Base-by-base conservation (phyloP, 176 grass and related monocot species). In the Miscanthus lutarioriparius region DNA sequence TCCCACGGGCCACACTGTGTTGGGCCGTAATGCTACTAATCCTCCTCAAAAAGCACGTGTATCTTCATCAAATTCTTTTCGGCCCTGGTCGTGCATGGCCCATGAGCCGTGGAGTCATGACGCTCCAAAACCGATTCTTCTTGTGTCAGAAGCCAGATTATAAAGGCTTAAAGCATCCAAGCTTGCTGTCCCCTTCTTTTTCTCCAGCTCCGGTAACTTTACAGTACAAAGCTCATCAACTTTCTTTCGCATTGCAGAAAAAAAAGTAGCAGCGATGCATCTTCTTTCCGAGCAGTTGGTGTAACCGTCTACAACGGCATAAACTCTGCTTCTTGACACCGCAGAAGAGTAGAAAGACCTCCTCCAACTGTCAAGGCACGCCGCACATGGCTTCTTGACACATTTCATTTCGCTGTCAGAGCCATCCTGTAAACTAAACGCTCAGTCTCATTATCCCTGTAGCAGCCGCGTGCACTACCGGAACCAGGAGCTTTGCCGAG, bases 111-210 rank as follows among this genome's bases (percentile, higher is more conserved):
- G 43, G 62, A 81, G 47, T 30, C 27, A 9, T 20, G 74, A 62
- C 19, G n/a, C 61, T 64, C 27, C 68, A 43, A 82, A 61, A 15
- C 23, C n/a, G 82, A 88, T 91, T 71, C 85, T 78, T 78, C 82
- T 85, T 88, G 65, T 88, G 82, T 77, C 89, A 88, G 72, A 85
- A 81, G 82, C 68, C 75, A 62, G 61, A 1, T 26, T 62, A 90
- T 62, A 90, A 86, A 90, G 88, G 48, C 26, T 4, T 26, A 73
- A 86, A 86, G 88, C 80, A 72, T 59, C 72, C n/a, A n/a, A n/a
- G 48, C 48, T 69, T 40, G 48, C 67, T 58, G 83, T 47, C 68
- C 80, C 38, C 74, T 54, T 74, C 75, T 59, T 79, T 86, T 68
- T 10, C 80, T 40, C 56, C 67, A 16, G 1, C 84, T 86, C 58